These are phyloP conservation scores for Aureobasidium sp. DNA, from an alignment of 2,329 filamentous ascomycete species.

Conservation along the genomic window DNA sequence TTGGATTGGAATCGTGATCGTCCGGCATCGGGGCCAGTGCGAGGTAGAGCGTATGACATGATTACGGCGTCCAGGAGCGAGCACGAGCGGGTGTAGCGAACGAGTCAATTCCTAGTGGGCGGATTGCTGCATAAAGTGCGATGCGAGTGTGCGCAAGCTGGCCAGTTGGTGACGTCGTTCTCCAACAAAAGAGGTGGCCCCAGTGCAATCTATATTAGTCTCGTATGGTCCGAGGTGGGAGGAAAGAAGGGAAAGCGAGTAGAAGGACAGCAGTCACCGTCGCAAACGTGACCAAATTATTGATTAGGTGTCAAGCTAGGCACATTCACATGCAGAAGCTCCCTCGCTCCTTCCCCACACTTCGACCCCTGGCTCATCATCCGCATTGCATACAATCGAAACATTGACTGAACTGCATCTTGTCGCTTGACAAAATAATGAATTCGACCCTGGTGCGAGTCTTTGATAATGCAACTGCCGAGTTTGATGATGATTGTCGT, in stretches of 20 bases:
- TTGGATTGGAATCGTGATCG: constrained; percentile 12
- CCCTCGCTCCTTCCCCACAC: constrained; percentile 4
- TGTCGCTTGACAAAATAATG: background rate
- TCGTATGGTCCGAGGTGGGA: background rate
- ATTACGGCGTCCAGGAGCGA: background rate
- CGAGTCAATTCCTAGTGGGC: background rate
- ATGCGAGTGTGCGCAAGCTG: constrained; percentile 12
- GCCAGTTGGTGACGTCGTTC: background rate
- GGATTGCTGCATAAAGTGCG: constrained; percentile 8
- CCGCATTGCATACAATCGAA: background rate
- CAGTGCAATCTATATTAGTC: no score
- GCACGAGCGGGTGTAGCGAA: background rate
- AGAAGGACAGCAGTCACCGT: background rate
- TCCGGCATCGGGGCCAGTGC: background rate
- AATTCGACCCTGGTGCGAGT: background rate
- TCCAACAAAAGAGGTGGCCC: background rate
- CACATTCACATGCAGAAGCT: background rate
- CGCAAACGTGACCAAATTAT: background rate
- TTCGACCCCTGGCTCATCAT: background rate
- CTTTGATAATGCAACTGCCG: background rate
- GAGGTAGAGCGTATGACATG: constrained; percentile 13
- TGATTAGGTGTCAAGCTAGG: background rate
- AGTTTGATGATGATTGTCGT: background rate
- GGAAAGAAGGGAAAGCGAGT: background rate
- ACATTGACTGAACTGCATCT: background rate